Conservation (phyloP, 345 rosid species). For the Ceriops zippeliana region DNA sequence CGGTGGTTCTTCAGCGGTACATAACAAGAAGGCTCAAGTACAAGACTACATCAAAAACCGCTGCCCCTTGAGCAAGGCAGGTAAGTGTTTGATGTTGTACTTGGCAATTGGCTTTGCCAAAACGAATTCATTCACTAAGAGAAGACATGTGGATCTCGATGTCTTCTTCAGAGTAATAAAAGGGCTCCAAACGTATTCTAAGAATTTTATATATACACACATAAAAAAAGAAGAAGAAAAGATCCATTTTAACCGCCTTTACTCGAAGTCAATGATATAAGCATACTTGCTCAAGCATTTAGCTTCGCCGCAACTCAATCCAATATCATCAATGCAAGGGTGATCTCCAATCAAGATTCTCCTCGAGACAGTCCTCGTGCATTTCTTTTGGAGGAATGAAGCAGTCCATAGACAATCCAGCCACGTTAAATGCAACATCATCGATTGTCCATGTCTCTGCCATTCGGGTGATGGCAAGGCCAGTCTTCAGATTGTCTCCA, state of each 20-base stretch:
- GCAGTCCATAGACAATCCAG: conserved; percentile 72
- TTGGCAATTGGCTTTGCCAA: neutral
- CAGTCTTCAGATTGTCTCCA: conserved; percentile 73
- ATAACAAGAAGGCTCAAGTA: too few relatives aligned
- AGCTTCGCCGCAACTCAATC: neutral
- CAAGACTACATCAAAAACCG: too few relatives aligned
- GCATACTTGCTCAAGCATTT: neutral
- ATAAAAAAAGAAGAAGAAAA: neutral
- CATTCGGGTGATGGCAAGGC: conserved; percentile 68
- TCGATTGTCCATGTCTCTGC: conserved; percentile 82
- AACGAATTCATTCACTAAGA: conserved; percentile 2
- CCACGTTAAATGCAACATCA: conserved; percentile 81
- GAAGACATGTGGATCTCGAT: neutral
- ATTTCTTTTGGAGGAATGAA: conserved; percentile 84
- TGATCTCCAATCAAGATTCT: conserved; percentile 37
- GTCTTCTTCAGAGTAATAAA: conserved; percentile 2
- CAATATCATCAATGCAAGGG: conserved; percentile 23
- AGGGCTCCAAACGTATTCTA: neutral
- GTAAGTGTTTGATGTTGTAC: too few relatives aligned
- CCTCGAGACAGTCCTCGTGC: conserved; percentile 38
- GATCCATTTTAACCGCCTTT: neutral
- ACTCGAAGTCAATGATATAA: neutral
- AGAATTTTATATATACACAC: neutral
- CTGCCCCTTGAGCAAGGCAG: too few relatives aligned
- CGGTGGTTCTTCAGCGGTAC: too few relatives aligned